Conservation (phyloP, 305 asterid genomes). For the Rubia balearica region DNA sequence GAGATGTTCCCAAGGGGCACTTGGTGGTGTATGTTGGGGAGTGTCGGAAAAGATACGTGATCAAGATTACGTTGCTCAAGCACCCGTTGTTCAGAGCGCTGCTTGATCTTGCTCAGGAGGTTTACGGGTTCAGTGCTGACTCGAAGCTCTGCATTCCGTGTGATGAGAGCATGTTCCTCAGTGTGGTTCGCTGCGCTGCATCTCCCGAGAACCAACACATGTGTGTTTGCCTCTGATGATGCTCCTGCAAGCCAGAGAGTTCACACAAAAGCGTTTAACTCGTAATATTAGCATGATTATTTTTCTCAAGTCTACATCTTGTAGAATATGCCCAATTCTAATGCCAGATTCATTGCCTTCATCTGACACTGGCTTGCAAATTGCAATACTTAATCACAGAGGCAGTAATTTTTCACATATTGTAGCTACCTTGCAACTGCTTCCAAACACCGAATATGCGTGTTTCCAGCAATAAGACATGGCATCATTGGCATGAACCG, state of each 20-base stretch:
- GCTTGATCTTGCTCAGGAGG: slow-evolving; percentile 81
- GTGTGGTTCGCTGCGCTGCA: slow-evolving; percentile 56
- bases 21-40: slow-evolving; percentile 82
- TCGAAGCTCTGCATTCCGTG: slow-evolving; percentile 83
- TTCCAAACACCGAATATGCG: neutral
- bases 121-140: slow-evolving; percentile 46
- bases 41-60: slow-evolving; percentile 59
- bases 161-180: slow-evolving; percentile 61
- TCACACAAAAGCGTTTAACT: slow-evolving; percentile 24
- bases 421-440: neutral
- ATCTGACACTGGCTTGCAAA: neutral
- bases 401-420: neutral
- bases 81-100: slow-evolving; percentile 75
- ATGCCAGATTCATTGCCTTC: slow-evolving; percentile 19
- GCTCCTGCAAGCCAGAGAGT: slow-evolving; percentile 4
- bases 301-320: slow-evolving; percentile 21
- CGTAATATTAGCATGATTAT: slow-evolving; percentile 26
- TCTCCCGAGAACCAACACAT: slow-evolving; percentile 41
- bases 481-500: slow-evolving; percentile 2
- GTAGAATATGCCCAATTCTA: slow-evolving; percentile 20
- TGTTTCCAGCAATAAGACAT: neutral
- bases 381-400: neutral
- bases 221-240: slow-evolving; percentile 37
- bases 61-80: slow-evolving; percentile 56
- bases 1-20: slow-evolving; percentile 92